Percentiles rank a stretch among this genome's conserved stretches.
phyloP scores from a whole-genome alignment of 148 eudicot species.

The Silene conica region DNA sequence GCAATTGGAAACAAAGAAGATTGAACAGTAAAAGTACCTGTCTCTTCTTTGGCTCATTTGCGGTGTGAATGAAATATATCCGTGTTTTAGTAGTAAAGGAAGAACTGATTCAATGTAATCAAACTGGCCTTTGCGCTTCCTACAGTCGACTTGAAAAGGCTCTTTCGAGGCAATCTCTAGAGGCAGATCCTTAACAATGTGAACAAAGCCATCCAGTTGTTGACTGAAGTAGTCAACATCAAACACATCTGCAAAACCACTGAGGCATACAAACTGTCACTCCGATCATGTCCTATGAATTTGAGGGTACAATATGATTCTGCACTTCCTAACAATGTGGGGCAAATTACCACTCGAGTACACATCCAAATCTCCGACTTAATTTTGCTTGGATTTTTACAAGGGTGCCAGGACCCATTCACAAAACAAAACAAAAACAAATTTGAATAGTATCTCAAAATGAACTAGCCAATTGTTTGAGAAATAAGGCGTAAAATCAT shows the following conservation, averaged over 20 bases:
- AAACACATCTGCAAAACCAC: constrained; percentile 99
- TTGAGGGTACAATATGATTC: background rate
- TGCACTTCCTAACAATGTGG: background rate
- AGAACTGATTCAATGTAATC: constrained; percentile 85
- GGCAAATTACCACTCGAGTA: background rate
- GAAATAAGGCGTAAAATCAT: background rate
- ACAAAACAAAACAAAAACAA: too few relatives aligned
- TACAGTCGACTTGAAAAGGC: constrained; percentile 82
- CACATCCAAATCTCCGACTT: background rate
- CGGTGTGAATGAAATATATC: constrained; percentile 86
- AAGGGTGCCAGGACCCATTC: background rate
- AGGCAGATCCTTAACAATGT: constrained; percentile 76
- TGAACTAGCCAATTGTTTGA: too few relatives aligned
- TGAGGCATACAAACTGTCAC: constrained; percentile 28
- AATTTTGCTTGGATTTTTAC: background rate
- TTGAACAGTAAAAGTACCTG: constrained; percentile 39
- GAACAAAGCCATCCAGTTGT: constrained; percentile 66
- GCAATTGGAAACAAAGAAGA: background rate
- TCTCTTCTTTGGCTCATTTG: constrained; percentile 98
- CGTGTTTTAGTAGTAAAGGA: constrained; percentile 76
- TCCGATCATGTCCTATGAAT: background rate
- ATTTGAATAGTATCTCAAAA: too few relatives aligned
- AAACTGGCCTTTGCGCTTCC: constrained; percentile 89
- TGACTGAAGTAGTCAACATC: constrained; percentile 86
- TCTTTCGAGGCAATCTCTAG: constrained; percentile 62